phyloP scores from a whole-genome alignment of 2,329 filamentous ascomycete genomes.

The Botryotinia calthae region DNA sequence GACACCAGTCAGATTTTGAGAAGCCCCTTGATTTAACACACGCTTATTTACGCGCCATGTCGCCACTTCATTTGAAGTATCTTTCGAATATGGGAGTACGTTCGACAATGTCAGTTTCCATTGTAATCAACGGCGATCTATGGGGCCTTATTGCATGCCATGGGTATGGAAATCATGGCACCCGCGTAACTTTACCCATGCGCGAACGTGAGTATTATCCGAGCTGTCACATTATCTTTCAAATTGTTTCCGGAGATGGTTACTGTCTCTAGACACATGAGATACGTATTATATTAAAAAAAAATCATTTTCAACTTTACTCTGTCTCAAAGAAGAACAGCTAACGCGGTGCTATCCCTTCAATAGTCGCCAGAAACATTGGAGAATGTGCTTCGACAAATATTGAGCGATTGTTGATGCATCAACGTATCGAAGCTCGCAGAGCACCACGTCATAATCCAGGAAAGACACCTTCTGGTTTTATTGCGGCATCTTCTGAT shows the following conservation, averaged over 20 bases:
- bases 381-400: slow-evolving; percentile 52
- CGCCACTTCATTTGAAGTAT: slow-evolving; percentile 86
- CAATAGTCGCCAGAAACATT: slow-evolving; percentile 61
- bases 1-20: slow-evolving; percentile 69
- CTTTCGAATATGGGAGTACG: slow-evolving; percentile 84
- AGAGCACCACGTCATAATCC: slow-evolving; percentile 19
- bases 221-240: background rate
- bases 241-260: background rate
- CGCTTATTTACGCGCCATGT: slow-evolving; percentile 85
- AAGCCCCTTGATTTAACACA: slow-evolving; percentile 66
- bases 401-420: slow-evolving; percentile 26
- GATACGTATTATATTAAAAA: background rate
- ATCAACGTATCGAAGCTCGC: slow-evolving; percentile 23
- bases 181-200: slow-evolving; percentile 15
- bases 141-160: slow-evolving; percentile 91
- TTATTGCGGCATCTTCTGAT: slow-evolving; percentile 26
- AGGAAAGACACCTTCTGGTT: slow-evolving; percentile 25
- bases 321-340: background rate
- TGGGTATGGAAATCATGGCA: slow-evolving; percentile 71
- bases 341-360: background rate
- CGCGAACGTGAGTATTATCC: slow-evolving; percentile 53
- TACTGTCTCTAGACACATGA: background rate
- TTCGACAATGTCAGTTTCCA: slow-evolving; percentile 90
- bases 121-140: slow-evolving; percentile 79
- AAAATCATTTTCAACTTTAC: background rate